Evolutionary conservation across 2,329 filamentous ascomycete species (phyloP).

Genomic region (Aureobasidium lini): DNA sequence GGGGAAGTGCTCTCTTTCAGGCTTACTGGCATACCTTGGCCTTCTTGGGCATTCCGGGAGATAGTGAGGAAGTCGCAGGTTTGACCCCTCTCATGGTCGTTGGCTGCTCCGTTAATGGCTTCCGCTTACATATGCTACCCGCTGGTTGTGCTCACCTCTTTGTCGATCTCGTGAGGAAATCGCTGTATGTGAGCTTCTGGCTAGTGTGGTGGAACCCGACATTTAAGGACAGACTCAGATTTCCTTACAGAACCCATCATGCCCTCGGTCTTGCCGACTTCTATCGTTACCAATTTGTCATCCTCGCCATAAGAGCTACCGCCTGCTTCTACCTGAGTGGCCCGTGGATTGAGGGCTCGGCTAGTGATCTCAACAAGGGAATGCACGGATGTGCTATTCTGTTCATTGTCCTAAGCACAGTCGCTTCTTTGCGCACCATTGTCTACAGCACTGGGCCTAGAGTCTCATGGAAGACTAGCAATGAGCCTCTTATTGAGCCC

Average conservation of each 20-base stretch:
- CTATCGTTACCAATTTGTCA: slow-evolving; percentile 57
- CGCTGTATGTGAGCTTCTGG: slow-evolving; percentile 19
- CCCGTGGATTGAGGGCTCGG: slow-evolving; percentile 7
- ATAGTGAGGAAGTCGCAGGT: slow-evolving; percentile 13
- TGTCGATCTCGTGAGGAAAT: slow-evolving; percentile 19
- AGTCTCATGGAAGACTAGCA: slow-evolving; percentile 13
- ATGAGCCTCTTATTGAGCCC: slow-evolving; percentile 14
- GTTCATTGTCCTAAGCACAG: slow-evolving; percentile 39
- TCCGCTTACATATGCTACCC: slow-evolving; percentile 17
- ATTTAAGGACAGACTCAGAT: slow-evolving; percentile 22
- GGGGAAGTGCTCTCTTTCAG: slow-evolving; percentile 30
- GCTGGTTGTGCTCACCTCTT: slow-evolving; percentile 20
- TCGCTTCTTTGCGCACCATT: slow-evolving; percentile 14
- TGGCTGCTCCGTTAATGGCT: slow-evolving; percentile 17
- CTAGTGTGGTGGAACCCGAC: slow-evolving; percentile 29
- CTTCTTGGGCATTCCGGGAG: slow-evolving; percentile 9
- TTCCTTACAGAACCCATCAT: slow-evolving; percentile 22
- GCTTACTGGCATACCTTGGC: slow-evolving; percentile 28
- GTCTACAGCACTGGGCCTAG: background rate
- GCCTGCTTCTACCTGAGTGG: slow-evolving; percentile 27
- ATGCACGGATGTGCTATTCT: slow-evolving; percentile 50
- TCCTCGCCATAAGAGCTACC: slow-evolving; percentile 49
- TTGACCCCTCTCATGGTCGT: slow-evolving; percentile 4
- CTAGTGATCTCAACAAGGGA: slow-evolving; percentile 25
- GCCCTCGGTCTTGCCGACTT: slow-evolving; percentile 47